Conservation (phyloP, 2,329 filamentous ascomycete species). For the Fusarium pseudograminearum region DNA sequence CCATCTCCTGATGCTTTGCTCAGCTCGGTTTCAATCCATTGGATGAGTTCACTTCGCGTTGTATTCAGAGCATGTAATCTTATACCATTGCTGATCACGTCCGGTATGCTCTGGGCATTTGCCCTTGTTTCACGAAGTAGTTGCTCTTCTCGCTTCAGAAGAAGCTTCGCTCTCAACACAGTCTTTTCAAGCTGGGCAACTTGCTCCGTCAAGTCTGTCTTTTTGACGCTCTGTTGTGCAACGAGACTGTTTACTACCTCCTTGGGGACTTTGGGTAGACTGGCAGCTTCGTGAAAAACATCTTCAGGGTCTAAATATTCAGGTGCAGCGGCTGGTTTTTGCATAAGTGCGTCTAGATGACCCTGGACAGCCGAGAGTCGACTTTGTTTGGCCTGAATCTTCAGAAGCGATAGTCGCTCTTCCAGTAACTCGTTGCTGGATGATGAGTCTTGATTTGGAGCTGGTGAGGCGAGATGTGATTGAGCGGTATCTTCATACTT, state of each 20-base stretch:
- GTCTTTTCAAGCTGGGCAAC: constrained; percentile 68
- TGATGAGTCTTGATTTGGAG: constrained; percentile 37
- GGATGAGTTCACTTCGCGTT: constrained; percentile 71
- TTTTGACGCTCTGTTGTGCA: constrained; percentile 54
- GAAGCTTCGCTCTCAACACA: constrained; percentile 68
- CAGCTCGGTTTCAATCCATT: constrained; percentile 74
- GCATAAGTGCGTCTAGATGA: constrained; percentile 63
- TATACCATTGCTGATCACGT: constrained; percentile 53
- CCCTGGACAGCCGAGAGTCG: constrained; percentile 63
- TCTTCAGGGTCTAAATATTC: constrained; percentile 63
- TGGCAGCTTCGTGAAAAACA: constrained; percentile 59
- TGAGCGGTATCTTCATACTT: constrained; percentile 58
- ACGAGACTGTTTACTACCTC: constrained; percentile 65
- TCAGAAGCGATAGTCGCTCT: constrained; percentile 64
- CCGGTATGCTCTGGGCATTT: constrained; percentile 53
- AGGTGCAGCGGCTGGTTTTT: constrained; percentile 64
- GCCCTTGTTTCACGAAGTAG: constrained; percentile 62
- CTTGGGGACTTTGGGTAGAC: constrained; percentile 64
- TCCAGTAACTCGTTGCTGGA: constrained; percentile 53
- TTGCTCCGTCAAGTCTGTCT: constrained; percentile 60
- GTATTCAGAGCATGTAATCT: constrained; percentile 66
- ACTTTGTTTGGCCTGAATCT: constrained; percentile 64
- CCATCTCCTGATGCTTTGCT: constrained; percentile 61
- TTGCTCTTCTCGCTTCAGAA: constrained; percentile 68
- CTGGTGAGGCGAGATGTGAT: constrained; percentile 26